Conservation (phyloP, 1,139 yeast genomes). For the Pichia inconspicua region DNA sequence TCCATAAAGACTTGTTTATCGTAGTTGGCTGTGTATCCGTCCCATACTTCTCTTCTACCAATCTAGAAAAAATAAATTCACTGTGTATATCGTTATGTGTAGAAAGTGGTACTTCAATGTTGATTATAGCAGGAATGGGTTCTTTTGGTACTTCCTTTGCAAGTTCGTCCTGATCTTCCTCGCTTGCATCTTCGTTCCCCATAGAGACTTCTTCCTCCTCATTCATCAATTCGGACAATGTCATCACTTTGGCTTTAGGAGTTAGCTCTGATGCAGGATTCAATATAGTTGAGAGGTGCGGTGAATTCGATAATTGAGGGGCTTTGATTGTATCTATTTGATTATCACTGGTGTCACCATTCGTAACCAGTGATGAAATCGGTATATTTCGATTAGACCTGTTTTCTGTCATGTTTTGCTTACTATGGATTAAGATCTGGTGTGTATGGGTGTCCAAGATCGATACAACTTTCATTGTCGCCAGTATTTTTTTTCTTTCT, state of each 20-base stretch:
- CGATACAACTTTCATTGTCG: too few species aligned
- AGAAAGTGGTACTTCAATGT: slow-evolving; percentile 17
- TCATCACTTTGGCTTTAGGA: slow-evolving; percentile 1
- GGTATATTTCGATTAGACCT: background rate
- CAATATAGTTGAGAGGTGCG: background rate
- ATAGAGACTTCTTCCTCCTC: background rate
- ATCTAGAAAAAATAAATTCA: slow-evolving; percentile 54
- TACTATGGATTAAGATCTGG: too few species aligned
- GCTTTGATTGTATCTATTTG: background rate
- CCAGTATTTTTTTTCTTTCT: too few species aligned
- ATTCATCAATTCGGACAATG: slow-evolving; percentile 7
- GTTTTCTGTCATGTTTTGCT: background rate
- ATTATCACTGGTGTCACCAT: background rate
- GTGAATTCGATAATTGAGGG: background rate
- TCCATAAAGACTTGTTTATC: slow-evolving; percentile 45
- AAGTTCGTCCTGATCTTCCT: background rate
- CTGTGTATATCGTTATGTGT: slow-evolving; percentile 15
- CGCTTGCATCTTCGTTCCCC: background rate
- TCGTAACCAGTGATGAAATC: background rate
- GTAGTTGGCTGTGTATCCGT: slow-evolving; percentile 67
- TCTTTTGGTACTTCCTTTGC: background rate
- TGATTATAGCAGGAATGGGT: slow-evolving; percentile 7
- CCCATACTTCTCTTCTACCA: slow-evolving; percentile 85
- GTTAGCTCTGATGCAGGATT: background rate
- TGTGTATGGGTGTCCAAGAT: too few species aligned